A percentile compares a stretch with the other conserved stretches of the same genome.
These are phyloP conservation scores for Lentinus polychrous DNA, from an alignment of 1,284 basidiomycete species.

Conservation along the genomic window DNA sequence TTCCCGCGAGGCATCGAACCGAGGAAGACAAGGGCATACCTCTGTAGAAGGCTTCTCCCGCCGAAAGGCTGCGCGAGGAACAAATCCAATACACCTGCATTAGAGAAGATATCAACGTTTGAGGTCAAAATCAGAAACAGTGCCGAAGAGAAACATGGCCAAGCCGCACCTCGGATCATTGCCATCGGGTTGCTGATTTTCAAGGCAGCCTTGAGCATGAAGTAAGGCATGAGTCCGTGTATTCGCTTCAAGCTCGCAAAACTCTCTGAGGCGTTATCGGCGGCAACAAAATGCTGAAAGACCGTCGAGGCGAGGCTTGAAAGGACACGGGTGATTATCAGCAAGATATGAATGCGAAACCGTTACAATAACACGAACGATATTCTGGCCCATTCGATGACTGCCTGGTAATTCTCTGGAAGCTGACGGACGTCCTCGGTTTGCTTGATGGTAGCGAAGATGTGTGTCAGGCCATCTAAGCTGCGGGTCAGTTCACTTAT, in stretches of 20 bases:
- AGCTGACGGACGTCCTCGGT: constrained; percentile 77
- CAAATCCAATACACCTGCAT: constrained; percentile 73
- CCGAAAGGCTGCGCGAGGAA: constrained; percentile 99
- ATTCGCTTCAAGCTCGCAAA: constrained; percentile 87
- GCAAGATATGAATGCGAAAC: background rate
- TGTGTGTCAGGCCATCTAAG: constrained; percentile 77
- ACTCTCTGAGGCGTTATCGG: constrained; percentile 88
- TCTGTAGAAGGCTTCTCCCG: constrained; percentile 83
- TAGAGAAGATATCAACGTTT: background rate
- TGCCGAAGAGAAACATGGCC: background rate
- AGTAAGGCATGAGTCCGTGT: constrained; percentile 97
- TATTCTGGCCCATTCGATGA: constrained; percentile 95
- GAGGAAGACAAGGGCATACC: constrained; percentile 35
- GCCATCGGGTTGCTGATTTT: constrained; percentile 93
- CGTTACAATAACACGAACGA: constrained; percentile 52
- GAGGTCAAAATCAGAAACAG: background rate
- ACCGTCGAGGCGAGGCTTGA: constrained; percentile 86
- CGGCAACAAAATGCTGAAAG: constrained; percentile 91
- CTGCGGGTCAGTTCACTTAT: constrained; percentile 4
- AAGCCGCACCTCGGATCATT: constrained; percentile 75
- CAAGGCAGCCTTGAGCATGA: constrained; percentile 88
- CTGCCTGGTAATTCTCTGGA: constrained; percentile 81
- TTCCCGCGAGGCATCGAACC: background rate
- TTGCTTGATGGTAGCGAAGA: constrained; percentile 85
- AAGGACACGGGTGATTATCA: constrained; percentile 6